Evolutionary conservation across 441 rosid genomes (phyloP).

Genomic region (Lagerstroemia fauriei): DNA sequence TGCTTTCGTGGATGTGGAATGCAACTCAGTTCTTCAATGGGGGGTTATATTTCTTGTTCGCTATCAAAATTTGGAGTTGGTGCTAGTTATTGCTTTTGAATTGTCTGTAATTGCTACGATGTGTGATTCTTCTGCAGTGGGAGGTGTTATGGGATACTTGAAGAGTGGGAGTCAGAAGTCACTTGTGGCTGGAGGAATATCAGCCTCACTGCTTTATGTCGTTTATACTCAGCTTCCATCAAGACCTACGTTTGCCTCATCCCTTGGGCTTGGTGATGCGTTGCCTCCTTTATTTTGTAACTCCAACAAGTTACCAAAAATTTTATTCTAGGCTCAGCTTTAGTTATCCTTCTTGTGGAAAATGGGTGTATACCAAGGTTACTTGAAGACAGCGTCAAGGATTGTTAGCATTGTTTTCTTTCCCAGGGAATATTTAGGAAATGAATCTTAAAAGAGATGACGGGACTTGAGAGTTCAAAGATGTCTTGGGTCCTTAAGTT

Average conservation of each 20-base stretch:
- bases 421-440: too few species aligned
- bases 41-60: neutral
- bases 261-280: conserved; percentile 72
- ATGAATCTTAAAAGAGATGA: too few species aligned
- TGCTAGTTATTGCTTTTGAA: neutral
- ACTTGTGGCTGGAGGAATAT: conserved; percentile 66
- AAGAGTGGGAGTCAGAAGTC: conserved; percentile 90
- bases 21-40: neutral
- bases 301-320: neutral
- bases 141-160: conserved; percentile 77
- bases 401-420: too few species aligned
- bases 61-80: neutral
- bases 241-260: conserved; percentile 66
- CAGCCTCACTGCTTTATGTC: conserved; percentile 63
- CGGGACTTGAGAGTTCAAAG: too few species aligned
- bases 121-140: conserved; percentile 46
- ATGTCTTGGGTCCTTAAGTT: too few species aligned
- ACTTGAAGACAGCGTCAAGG: neutral
- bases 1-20: neutral
- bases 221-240: conserved; percentile 65
- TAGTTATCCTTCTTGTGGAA: neutral
- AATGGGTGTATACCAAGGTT: neutral
- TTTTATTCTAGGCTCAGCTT: neutral
- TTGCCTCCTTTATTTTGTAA: neutral
- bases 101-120: neutral